Conservation (phyloP, 768 basidiomycete species). For the Megacollybia marginata region DNA sequence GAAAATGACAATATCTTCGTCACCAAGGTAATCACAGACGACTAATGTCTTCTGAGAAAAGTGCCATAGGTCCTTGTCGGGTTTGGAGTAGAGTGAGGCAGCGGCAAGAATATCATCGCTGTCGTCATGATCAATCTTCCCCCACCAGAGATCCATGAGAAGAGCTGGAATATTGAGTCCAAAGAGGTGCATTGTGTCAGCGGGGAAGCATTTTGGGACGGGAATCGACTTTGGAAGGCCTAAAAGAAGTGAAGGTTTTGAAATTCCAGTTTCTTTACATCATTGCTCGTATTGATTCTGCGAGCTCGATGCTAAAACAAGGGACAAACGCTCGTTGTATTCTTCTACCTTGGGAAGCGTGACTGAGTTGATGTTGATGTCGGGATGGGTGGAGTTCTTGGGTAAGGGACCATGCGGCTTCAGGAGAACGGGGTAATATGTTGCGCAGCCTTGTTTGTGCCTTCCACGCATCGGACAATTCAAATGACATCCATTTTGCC, state of each 20-base stretch:
- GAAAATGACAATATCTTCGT: no score
- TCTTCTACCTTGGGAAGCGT: background rate
- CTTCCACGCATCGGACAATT: background rate
- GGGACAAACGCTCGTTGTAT: background rate
- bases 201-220: background rate
- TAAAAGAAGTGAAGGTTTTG: background rate
- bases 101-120: no score
- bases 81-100: no score
- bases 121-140: conserved; percentile 4
- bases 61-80: no score
- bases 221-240: background rate
- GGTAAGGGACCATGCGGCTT: background rate
- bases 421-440: background rate
- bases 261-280: background rate
- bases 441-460: background rate
- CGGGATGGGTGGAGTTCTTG: background rate
- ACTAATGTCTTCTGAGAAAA: no score
- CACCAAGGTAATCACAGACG: no score
- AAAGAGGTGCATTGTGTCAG: conserved; percentile 9
- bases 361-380: background rate
- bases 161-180: conserved; percentile 6
- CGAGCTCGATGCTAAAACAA: background rate
- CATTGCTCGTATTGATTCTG: background rate
- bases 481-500: conserved; percentile 4
- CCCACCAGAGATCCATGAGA: conserved; percentile 7